Evolutionary conservation across 768 basidiomycete genomes (phyloP).

Genomic region (Wakefieldia striispora): DNA sequence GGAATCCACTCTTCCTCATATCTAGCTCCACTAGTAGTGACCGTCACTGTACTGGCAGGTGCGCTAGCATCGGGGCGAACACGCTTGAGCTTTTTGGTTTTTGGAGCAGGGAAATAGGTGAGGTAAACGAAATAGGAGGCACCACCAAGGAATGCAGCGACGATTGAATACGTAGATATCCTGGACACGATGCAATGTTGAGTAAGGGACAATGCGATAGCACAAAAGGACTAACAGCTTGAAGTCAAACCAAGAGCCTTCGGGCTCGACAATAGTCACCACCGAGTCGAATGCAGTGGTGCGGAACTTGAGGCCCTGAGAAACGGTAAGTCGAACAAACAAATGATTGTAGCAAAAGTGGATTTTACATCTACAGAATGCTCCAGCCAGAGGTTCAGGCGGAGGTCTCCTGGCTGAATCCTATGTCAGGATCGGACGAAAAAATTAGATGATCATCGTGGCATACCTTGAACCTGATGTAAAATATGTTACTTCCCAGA

Average conservation of each 20-base stretch:
- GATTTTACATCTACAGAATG: slow-evolving; percentile 57
- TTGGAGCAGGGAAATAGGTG: slow-evolving; percentile 62
- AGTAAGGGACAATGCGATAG: neutral
- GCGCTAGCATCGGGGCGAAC: slow-evolving; percentile 45
- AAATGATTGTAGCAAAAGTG: neutral
- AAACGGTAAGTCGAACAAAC: neutral
- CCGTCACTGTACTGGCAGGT: slow-evolving; percentile 57
- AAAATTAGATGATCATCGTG: neutral
- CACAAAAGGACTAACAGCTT: slow-evolving; percentile 59
- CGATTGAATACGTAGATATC: slow-evolving; percentile 70
- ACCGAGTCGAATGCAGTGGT: slow-evolving; percentile 72
- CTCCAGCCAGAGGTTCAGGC: slow-evolving; percentile 75
- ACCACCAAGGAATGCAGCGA: slow-evolving; percentile 60
- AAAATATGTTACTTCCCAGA: slow-evolving; percentile 4
- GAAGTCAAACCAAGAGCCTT: slow-evolving; percentile 72
- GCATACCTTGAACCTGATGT: slow-evolving; percentile 58
- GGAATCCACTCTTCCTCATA: slow-evolving; percentile 93
- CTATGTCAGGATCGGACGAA: slow-evolving; percentile 2
- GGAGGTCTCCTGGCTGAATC: slow-evolving; percentile 68
- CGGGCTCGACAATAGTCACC: slow-evolving; percentile 78
- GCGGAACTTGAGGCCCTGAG: slow-evolving; percentile 56
- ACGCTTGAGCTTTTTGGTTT: slow-evolving; percentile 50
- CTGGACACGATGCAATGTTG: slow-evolving; percentile 23
- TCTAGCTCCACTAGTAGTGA: slow-evolving; percentile 57
- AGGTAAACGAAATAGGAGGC: slow-evolving; percentile 63